Base-by-base conservation (phyloP, 768 basidiomycete genomes). In the Clitopilus hobsonii region DNA sequence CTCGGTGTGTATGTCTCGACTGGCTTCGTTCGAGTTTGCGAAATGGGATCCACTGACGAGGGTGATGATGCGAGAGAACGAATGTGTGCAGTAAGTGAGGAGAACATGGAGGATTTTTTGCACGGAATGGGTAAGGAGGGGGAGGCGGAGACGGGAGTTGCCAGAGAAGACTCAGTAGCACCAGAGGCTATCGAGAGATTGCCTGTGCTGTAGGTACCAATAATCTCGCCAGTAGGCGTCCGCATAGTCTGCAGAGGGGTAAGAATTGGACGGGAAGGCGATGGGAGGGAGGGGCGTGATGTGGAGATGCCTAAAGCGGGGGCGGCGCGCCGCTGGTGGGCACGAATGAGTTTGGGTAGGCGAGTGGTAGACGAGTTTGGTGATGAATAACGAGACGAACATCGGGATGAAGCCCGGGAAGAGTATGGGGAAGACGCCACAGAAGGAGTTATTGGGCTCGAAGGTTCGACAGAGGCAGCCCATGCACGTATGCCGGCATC, bases 261-360 rank as follows among this genome's bases (percentile, higher is more conserved):
- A 38, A 62, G 30, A 18, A 74, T 67, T 5, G 76, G 65, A 49
- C 67, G 55, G 25, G 70, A 61, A 38, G 72, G 56, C 48, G 61
- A 67, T 49, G 63, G 67, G 54, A 60, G 59, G 5, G 66, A 49
- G 5, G 58, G 67, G n/a, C 59, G 64, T 0, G 79, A 73, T 0
- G 72, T 73, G 11, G 80, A 78, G 59, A 82, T 71, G 58, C 72
- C 79, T 55, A 85, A 78, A 1, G 82, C 74, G 2, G 83, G 81
- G 0, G 75, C 70, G 2, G 76, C 65, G 2, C 75, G 74, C 29
- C 75, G 74, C 8, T 73, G 71, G 23, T 67, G 32, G n/a, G 71
- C 53, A 58, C 69, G 58, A 64, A 78, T 67, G 61, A 71, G 74
- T 49, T 75, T 67, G 29, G 78, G 76, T 6, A 73, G 64, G 28